Evolutionary conservation across 768 basidiomycete species (phyloP).

Genomic region (Tulasnella sp.): DNA sequence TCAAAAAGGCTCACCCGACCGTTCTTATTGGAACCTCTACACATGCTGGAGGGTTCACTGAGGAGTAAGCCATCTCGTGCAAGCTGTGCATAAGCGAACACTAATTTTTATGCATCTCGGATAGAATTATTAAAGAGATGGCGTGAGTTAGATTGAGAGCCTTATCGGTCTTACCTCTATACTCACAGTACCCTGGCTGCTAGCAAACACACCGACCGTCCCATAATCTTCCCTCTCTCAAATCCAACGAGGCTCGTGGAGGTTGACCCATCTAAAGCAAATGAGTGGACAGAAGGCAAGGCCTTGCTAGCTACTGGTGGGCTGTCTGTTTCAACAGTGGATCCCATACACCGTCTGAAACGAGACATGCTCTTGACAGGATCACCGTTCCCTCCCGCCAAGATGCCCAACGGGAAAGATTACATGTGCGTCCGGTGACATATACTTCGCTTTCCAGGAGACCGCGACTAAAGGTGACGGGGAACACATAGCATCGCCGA

Average conservation of each 20-base stretch:
- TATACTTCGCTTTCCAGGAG: no score
- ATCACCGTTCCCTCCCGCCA: conserved; percentile 73
- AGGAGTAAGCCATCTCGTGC: conserved; percentile 44
- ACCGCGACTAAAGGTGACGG: background rate
- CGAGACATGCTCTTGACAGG: conserved; percentile 47
- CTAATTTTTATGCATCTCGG: background rate
- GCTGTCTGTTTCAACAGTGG: background rate
- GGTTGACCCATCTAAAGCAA: conserved; percentile 64
- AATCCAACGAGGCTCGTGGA: conserved; percentile 79
- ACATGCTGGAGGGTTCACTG: conserved; percentile 68
- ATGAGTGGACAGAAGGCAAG: conserved; percentile 74
- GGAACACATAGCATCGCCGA: conserved; percentile 56
- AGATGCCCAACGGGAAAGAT: conserved; percentile 61
- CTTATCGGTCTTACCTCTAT: conserved; percentile 15
- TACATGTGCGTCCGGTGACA: conserved; percentile 52
- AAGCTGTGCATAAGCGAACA: background rate
- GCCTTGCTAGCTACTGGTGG: conserved; percentile 58
- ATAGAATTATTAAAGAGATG: conserved; percentile 28
- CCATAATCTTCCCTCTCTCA: conserved; percentile 79
- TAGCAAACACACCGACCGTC: conserved; percentile 59
- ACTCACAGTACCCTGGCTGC: background rate
- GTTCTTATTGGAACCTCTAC: conserved; percentile 84
- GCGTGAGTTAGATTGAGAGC: background rate
- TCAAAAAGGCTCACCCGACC: conserved; percentile 71
- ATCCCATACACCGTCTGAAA: background rate